Conservation (phyloP, 2,329 filamentous ascomycete genomes). For the Ophiocordyceps sinensis region DNA sequence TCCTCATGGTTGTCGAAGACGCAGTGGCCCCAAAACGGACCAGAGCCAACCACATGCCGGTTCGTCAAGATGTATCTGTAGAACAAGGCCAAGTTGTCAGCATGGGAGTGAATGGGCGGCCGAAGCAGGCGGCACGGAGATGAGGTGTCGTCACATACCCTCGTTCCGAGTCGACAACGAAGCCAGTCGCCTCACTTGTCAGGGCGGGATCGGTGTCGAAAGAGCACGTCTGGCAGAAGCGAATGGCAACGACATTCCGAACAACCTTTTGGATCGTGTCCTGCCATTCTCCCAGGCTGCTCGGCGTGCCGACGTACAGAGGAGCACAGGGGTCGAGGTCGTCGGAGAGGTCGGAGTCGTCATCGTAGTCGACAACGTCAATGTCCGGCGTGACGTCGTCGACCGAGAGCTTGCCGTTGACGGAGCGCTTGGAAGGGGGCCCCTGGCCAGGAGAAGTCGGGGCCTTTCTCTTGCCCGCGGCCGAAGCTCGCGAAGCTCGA, state of each 20-base stretch:
- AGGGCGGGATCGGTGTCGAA: conserved; percentile 95
- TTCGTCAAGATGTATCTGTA: conserved; percentile 67
- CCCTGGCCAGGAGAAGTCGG: conserved; percentile 24
- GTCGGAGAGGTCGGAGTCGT: conserved; percentile 22
- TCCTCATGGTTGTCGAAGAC: conserved; percentile 98
- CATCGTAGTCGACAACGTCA: conserved; percentile 20
- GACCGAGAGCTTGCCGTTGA: conserved; percentile 34
- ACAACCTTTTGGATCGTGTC: conserved; percentile 89
- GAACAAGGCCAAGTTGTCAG: background rate
- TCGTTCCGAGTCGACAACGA: conserved; percentile 87
- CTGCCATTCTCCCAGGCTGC: conserved; percentile 61
- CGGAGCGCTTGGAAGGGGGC: conserved; percentile 19
- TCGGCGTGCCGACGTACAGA: conserved; percentile 22
- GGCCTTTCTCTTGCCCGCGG: conserved; percentile 38
- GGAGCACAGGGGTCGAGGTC: conserved; percentile 18
- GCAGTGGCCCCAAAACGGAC: conserved; percentile 95
- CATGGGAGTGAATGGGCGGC: background rate
- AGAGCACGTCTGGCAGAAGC: conserved; percentile 94
- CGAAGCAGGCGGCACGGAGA: background rate
- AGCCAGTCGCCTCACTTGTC: conserved; percentile 91
- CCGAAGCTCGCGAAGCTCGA: conserved; percentile 19
- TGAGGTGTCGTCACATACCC: conserved; percentile 38
- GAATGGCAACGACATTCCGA: conserved; percentile 92
- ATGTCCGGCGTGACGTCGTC: conserved; percentile 34
- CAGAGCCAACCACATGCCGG: conserved; percentile 84